Conservation (phyloP, 768 basidiomycete species). For the Leucocoprinus sp. region DNA sequence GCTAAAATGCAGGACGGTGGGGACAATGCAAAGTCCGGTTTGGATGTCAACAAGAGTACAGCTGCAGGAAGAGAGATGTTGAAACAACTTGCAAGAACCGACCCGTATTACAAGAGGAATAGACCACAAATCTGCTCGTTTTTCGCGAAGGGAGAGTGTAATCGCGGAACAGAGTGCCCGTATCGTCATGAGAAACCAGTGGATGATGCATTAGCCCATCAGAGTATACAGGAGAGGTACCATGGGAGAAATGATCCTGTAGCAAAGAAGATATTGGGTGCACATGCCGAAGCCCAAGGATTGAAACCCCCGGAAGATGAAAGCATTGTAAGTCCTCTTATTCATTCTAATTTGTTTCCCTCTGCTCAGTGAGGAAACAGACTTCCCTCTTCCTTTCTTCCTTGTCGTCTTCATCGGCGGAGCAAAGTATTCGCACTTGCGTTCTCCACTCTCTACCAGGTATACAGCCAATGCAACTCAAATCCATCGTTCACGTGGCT, state of each 20-base stretch:
- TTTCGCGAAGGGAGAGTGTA: slow-evolving; percentile 93
- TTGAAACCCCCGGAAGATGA: slow-evolving; percentile 85
- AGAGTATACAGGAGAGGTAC: slow-evolving; percentile 92
- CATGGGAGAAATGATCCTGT: slow-evolving; percentile 92
- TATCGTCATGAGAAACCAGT: slow-evolving; percentile 91
- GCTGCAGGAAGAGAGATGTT: slow-evolving; percentile 95
- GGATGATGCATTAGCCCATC: slow-evolving; percentile 76
- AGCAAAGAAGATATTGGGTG: slow-evolving; percentile 78
- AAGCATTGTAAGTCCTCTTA: slow-evolving; percentile 55
- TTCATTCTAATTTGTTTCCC: neutral
- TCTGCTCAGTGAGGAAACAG: slow-evolving; percentile 27
- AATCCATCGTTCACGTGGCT: slow-evolving; percentile 79
- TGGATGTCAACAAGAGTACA: slow-evolving; percentile 53
- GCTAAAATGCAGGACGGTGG: slow-evolving; percentile 65
- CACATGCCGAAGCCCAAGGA: slow-evolving; percentile 75
- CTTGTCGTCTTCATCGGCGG: slow-evolving; percentile 61
- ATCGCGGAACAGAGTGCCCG: slow-evolving; percentile 85
- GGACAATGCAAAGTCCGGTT: slow-evolving; percentile 47
- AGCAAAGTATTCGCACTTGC: slow-evolving; percentile 64
- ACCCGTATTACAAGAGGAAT: slow-evolving; percentile 97
- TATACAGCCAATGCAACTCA: slow-evolving; percentile 56
- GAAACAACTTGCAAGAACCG: slow-evolving; percentile 87
- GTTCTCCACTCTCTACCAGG: slow-evolving; percentile 62
- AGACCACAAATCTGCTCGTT: slow-evolving; percentile 91
- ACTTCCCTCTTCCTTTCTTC: slow-evolving; percentile 82